These are phyloP conservation scores for Fraxinus dipetala DNA, from an alignment of 305 asterid genomes.

Conservation along the genomic window DNA sequence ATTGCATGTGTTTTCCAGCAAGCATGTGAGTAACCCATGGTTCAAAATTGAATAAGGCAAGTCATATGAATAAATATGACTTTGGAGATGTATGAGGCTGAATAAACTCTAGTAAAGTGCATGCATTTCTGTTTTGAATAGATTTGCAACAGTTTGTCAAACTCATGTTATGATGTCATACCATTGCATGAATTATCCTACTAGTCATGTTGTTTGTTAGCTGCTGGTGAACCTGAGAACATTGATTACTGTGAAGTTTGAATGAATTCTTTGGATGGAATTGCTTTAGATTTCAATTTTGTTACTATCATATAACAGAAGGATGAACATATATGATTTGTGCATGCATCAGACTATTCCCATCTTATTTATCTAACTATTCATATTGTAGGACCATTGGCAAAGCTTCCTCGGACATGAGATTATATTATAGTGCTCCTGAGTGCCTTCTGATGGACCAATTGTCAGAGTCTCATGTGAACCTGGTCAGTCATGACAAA, in stretches of 20 bases:
- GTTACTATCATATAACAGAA: background rate
- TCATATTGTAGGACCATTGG: conserved; percentile 64
- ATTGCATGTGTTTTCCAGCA: background rate
- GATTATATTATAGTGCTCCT: conserved; percentile 65
- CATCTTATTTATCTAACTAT: conserved; percentile 5
- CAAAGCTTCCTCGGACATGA: conserved; percentile 77
- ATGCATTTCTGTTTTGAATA: background rate
- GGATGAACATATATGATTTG: background rate
- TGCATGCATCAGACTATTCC: background rate
- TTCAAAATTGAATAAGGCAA: background rate
- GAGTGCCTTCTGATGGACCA: conserved; percentile 27
- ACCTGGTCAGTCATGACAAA: conserved; percentile 37
- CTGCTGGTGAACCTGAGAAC: background rate
- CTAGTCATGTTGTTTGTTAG: background rate
- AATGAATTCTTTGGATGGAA: background rate
- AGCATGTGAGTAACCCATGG: background rate
- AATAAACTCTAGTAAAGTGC: background rate
- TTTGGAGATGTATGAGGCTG: background rate
- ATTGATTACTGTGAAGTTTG: background rate
- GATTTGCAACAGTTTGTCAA: background rate
- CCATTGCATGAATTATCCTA: background rate
- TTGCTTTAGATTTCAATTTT: background rate
- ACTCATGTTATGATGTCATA: background rate
- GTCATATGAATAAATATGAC: background rate
- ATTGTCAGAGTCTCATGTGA: conserved; percentile 32